Conservation (phyloP, 2,329 filamentous ascomycete genomes). For the Botryotinia calthae region DNA sequence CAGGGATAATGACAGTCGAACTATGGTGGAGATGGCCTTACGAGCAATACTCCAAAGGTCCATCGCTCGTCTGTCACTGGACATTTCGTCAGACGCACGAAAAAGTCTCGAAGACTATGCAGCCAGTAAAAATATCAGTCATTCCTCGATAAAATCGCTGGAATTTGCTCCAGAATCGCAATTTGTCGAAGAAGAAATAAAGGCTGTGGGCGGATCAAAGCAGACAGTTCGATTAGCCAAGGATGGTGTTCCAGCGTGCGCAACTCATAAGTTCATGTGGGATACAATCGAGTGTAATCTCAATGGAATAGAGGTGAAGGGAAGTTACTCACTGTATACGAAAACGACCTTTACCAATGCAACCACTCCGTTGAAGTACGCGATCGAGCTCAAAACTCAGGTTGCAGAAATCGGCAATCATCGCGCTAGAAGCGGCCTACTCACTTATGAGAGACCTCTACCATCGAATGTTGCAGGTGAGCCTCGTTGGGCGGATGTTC, state of each 20-base stretch:
- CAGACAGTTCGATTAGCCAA: neutral
- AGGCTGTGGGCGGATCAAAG: neutral
- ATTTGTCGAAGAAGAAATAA: neutral
- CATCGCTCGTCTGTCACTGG: neutral
- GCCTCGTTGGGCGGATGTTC: neutral
- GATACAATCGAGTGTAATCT: neutral
- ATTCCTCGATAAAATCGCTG: too few species aligned
- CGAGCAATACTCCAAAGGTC: neutral
- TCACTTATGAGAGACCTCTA: neutral
- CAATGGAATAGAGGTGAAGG: neutral
- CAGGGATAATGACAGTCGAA: neutral
- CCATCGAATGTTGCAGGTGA: neutral
- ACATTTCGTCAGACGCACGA: neutral
- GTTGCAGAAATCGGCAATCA: neutral
- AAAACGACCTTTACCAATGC: neutral
- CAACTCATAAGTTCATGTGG: neutral
- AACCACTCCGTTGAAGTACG: neutral
- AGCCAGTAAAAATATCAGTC: accelerated
- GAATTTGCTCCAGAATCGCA: neutral
- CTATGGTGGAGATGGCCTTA: neutral
- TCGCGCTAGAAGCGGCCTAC: neutral
- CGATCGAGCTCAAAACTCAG: neutral
- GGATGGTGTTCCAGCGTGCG: too few species aligned
- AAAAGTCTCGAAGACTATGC: neutral
- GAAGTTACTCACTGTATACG: neutral